Base-by-base conservation (phyloP, 1,139 yeast genomes). In the Pichia sp. region DNA sequence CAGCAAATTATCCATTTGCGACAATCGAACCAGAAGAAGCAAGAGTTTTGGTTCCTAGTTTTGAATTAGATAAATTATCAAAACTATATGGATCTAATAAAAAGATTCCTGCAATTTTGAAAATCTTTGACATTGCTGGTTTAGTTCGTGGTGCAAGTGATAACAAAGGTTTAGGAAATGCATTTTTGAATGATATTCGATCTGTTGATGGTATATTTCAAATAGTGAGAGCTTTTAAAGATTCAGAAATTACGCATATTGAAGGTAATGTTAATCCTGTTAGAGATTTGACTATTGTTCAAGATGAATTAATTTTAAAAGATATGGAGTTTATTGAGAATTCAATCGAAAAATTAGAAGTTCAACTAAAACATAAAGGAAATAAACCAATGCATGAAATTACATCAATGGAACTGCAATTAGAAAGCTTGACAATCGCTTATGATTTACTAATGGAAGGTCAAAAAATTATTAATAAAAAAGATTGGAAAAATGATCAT, bases 11-110 rank as follows among this genome's bases (percentile, higher is more conserved):
- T 70, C 99, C 99, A 41, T 93, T 91, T 69, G 99, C 99, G 53
- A 93, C 99, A 56, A 93, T 93, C 72, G 99, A 93, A 64, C 99
- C 99, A 48, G 99, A 93, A 76, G 99, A 93, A 76, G 98, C 99
- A 49, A 81, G 96, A 71, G 96, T 91, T 56, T 84, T 87, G 66
- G 99, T 93, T 53, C 99, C 99, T 62, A 89, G 97, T 46, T 80
- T 87, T 58, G 83, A 96, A 70, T 84, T 93, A 68, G 95, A 90
- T 43, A 74, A 70, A 48, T 60, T 78, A n/a, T 70, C 70, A 50
- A 61, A 69, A 28, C 60, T 84, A 19, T 84, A 79, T 64, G 70
- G 70, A 31, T 77, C 87, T 44, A 67, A 67, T 50, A 62, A 62
- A 67, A 87, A 83, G 68, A 95, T 93, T 55, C 98, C 97, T 54